Evolutionary conservation across 768 basidiomycete species (phyloP).

Genomic region (Pulveroboletus sp.): DNA sequence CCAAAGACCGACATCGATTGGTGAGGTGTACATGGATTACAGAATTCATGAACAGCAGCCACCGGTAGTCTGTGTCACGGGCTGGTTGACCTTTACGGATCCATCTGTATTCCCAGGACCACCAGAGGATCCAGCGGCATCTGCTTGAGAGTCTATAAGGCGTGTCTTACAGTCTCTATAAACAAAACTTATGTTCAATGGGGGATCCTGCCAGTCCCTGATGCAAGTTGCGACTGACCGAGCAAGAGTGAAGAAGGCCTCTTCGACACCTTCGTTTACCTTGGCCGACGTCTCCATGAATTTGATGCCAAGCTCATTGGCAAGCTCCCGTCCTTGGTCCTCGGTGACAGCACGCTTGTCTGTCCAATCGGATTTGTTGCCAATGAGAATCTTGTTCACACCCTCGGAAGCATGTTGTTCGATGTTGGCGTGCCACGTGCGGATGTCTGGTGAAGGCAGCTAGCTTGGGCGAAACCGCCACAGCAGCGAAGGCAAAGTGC

Average conservation of each 20-base stretch:
- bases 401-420: constrained; percentile 99
- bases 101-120: constrained; percentile 43
- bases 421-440: constrained; percentile 96
- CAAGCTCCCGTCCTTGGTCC: constrained; percentile 88
- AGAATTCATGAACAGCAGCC: constrained; percentile 50
- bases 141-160: constrained; percentile 89
- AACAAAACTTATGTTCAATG: not conserved
- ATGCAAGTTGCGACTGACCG: constrained; percentile 51
- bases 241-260: constrained; percentile 96
- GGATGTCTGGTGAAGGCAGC: constrained; percentile 64
- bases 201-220: not conserved
- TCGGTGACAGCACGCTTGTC: constrained; percentile 91
- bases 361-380: constrained; percentile 98
- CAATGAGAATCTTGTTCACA: constrained; percentile 98
- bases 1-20: constrained; percentile 1
- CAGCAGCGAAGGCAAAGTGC: constrained; percentile 33
- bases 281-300: constrained; percentile 99
- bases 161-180: constrained; percentile 94
- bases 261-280: constrained; percentile 95
- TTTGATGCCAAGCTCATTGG: constrained; percentile 88
- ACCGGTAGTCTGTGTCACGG: constrained; percentile 38
- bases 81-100: constrained; percentile 64
- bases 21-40: constrained; percentile 4
- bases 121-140: constrained; percentile 40
- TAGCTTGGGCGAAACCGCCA: not conserved